Evolutionary conservation across 352 stramenopile species (phyloP), one percentile per base, ranked within the genome.

Genomic region (Phytopythium helicoides): DNA sequence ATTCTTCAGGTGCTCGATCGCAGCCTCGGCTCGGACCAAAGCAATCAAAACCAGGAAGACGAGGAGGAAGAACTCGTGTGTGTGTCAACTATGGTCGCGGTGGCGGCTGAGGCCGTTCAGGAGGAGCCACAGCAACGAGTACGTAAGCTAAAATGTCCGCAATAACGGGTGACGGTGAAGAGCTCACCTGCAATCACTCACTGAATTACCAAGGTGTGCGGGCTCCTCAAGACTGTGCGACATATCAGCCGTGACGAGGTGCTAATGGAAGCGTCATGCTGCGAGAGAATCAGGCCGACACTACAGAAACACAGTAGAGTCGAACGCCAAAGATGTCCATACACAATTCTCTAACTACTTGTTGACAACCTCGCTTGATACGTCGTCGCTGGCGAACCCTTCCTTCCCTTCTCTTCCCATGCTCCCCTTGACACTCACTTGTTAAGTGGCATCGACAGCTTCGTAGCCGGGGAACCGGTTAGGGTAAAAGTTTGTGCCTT

Each of bases 401-500:
- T n/a, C 6, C 18, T 5, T 10, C 8, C 38, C 18, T 10, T 19
- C 10, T 21, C 11, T 35, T 34, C 23, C 6, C 41, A 34, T 7
- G 22, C 15, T 12, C 3, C 40, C 40, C 6, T 46, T 15, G n/a
- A n/a, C n/a, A n/a, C n/a, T n/a, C n/a, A n/a, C n/a, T n/a, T n/a
- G 9, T 40, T 33, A 52, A 26, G 18, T 6, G n/a, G 45, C 31
- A 15, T 52, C 31, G 31, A 52, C 2, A 8, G 45, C 42, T 36
- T 42, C 58, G 58, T 89, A 90, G 48, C 71, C 26, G 34, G 71
- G 69, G 68, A 98, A 98, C 6, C 64, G 70, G 71, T 98, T 99
- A 2, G 87, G 83, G 69, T 97, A 99, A 56, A 98, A 99, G 58
- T 95, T 91, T 15, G 85, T 87, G 0, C 91, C 93, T 71, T 99